phyloP scores from a whole-genome alignment of 1,284 basidiomycete genomes.

The Naganishia liquefaciens region DNA sequence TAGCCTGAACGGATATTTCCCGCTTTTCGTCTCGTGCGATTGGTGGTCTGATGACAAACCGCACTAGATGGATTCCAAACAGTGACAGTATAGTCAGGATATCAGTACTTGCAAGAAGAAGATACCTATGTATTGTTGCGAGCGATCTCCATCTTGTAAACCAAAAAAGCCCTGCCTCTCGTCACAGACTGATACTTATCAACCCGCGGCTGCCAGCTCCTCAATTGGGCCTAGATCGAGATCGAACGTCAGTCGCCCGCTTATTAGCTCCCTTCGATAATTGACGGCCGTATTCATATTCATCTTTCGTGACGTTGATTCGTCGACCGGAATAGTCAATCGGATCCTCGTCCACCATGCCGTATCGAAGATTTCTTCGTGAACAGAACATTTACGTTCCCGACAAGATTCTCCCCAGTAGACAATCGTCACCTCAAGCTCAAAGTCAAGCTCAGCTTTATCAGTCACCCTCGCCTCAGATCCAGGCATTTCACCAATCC shows the following conservation, averaged over 20 bases:
- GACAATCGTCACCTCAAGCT: constrained; percentile 10
- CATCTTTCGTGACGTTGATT: neutral
- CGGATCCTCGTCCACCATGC: constrained; percentile 7
- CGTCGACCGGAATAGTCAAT: neutral
- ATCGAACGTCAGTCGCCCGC: neutral
- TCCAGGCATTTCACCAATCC: constrained; percentile 14
- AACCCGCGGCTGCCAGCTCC: too few relatives aligned
- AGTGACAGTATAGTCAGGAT: too few relatives aligned
- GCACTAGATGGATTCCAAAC: too few relatives aligned
- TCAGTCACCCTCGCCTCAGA: constrained; percentile 1
- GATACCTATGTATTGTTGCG: too few relatives aligned
- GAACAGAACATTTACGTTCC: constrained; percentile 29
- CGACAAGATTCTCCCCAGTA: constrained; percentile 4
- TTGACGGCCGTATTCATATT: neutral
- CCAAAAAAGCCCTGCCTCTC: too few relatives aligned
- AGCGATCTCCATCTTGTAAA: too few relatives aligned
- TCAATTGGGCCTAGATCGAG: too few relatives aligned
- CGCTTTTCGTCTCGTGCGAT: too few relatives aligned
- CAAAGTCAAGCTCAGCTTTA: constrained; percentile 1
- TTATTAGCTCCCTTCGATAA: neutral
- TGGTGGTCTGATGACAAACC: too few relatives aligned
- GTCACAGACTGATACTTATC: too few relatives aligned
- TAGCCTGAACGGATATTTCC: too few relatives aligned
- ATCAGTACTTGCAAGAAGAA: too few relatives aligned
- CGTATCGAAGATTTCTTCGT: constrained; percentile 20